Evolutionary conservation across 2,329 filamentous ascomycete genomes (phyloP), one percentile per base, ranked within the genome.

Genomic region (Apiospora aurea): DNA sequence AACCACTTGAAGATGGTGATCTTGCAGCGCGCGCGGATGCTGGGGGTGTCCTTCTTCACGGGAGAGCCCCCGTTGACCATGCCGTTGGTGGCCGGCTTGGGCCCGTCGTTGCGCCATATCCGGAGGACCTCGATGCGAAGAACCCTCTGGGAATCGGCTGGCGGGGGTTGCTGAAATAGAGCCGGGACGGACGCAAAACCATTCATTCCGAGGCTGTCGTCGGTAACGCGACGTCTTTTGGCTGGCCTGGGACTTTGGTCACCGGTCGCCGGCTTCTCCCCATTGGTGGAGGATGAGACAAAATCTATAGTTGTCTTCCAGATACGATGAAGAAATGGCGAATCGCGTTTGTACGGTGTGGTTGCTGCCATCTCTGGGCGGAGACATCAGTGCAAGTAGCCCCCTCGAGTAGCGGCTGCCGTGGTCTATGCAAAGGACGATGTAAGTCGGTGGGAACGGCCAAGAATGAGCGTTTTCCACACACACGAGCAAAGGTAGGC

Each of bases 311-410:
- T 84, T 73, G 81, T 83, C 74, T 85, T 82, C 86, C 85, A 88
- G 78, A 86, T 88, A 78, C 87, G 85, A 75, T 88, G 86, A 73
- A 89, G 85, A 79, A 87, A 89, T 73, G 88, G 87, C 71, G 86
- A 81, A 76, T 82, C 84, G 81, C 85, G 85, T 80, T 83, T 83
- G 77, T 82, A 85, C 74, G 82, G 82, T 78, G 80, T 82, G 77
- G 82, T 81, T 77, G 82, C 80, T 78, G 85, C 85, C 87, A 89
- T 89, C 81, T 78, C 78, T 78, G 78, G 79, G 57, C 57, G 57
- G 57, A 64, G 57, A 64, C 57, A 64, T 64, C 34, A 64, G 57
- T 64, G 57, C 57, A 64, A 64, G 57, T 64, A 64, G 57, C 57
- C 57, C 57, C 57, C 57, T 64, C 21, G 57, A 64, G 57, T 64